Base-by-base conservation (phyloP, 2,329 filamentous ascomycete species). In the Hymenoscyphus salicellus region DNA sequence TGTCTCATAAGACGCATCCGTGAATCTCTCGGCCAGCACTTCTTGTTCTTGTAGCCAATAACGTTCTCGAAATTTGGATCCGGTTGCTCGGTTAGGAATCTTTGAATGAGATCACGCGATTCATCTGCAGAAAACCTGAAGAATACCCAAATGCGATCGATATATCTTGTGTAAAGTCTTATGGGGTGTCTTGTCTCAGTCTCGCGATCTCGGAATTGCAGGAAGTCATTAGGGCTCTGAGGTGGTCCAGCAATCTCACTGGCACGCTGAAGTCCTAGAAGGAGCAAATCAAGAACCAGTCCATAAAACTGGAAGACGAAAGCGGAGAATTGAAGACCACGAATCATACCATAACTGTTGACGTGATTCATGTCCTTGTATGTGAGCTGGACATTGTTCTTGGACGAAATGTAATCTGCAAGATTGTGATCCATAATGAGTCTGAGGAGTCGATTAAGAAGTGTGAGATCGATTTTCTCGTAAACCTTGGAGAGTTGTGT, bases 361-460 rank as follows among this genome's bases (percentile, higher is more conserved):
- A 96, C 95, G 75, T 99, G 95, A 75, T 97, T 98, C 95, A 99
- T 99, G 73, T 99, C 95, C 81, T 99, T 99, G 83, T 99, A 99
- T 68, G 96, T 97, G 68, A 99, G 85, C 77, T 97, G 94, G 14
- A 99, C 95, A 75, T 99, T 99, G 83, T 99, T 99, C 86, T 99
- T 99, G 43, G 94, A 93, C 0, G 94, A 97, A 75, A 99, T 99
- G 79, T 99, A 99, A 77, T 99, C 96, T 5, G 95, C 95, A 80
- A 99, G 80, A 77, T 99, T 99, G 83, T 99, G 95, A 73, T 99
- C 96, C 96, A 99, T 99, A 77, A 99, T 97, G 70, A 99, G 80
- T 58, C 95, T 87, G 59, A 99, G 83, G 36, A 99, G 84, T 65
- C 94, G 91, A 79, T 99, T 99, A 71, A 99, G 86, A 64, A 99